These are phyloP conservation scores for Cyclaneusma minus DNA, from an alignment of 2,329 filamentous ascomycete species.

Conservation along the genomic window DNA sequence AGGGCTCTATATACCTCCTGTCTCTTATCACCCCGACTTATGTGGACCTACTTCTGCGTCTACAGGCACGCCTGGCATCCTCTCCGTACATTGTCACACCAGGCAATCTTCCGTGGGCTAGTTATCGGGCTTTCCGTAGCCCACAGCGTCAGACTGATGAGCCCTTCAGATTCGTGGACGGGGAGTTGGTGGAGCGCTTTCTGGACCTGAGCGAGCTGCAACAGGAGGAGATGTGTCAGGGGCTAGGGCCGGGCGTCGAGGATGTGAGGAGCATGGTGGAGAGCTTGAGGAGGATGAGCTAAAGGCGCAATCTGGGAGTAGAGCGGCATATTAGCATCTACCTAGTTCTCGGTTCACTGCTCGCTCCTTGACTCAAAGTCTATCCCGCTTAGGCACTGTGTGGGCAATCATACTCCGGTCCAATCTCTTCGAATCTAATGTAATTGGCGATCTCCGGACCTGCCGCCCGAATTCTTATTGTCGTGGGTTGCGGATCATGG, in stretches of 20 bases:
- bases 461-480: too few relatives aligned
- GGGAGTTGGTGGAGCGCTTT: slow-evolving; percentile 78
- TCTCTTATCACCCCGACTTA: slow-evolving; percentile 58
- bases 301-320: too few relatives aligned
- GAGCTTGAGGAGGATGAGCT: slow-evolving; percentile 47
- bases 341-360: too few relatives aligned
- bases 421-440: too few relatives aligned
- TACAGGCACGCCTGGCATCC: slow-evolving; percentile 58
- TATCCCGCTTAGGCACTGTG: too few relatives aligned
- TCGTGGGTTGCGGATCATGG: too few relatives aligned
- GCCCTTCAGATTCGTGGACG: slow-evolving; percentile 80
- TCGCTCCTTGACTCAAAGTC: too few relatives aligned
- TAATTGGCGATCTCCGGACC: too few relatives aligned
- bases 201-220: slow-evolving; percentile 49
- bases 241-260: slow-evolving; percentile 43
- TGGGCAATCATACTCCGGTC: too few relatives aligned
- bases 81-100: slow-evolving; percentile 55
- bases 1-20: slow-evolving; percentile 84
- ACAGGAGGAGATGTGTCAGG: slow-evolving; percentile 37
- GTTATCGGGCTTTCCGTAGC: slow-evolving; percentile 72
- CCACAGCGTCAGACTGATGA: slow-evolving; percentile 54
- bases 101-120: slow-evolving; percentile 60
- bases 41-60: slow-evolving; percentile 66
- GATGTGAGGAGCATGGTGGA: slow-evolving; percentile 46
- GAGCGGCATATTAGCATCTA: too few relatives aligned